Conservation (phyloP, 768 basidiomycete species). For the Leccinum ochraceum region DNA sequence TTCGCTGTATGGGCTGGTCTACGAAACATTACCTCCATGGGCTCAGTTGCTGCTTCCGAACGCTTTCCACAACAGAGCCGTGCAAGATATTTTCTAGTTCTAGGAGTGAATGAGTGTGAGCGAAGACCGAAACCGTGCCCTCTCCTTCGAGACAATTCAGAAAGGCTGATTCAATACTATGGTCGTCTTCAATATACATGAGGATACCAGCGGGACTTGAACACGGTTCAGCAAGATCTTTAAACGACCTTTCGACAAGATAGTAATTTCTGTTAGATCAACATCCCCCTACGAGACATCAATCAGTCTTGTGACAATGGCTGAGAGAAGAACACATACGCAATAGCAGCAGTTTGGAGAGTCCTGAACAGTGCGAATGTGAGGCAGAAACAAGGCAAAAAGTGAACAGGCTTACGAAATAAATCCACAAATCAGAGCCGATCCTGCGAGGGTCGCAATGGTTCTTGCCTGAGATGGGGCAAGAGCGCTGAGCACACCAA, state of each 20-base stretch:
- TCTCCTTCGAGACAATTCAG: neutral
- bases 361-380: constrained; percentile 32
- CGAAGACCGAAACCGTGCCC: neutral
- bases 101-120: neutral
- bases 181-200: neutral
- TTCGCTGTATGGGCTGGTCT: neutral
- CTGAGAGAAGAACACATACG: constrained; percentile 39
- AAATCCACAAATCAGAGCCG: constrained; percentile 73
- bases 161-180: neutral
- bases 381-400: neutral
- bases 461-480: constrained; percentile 68
- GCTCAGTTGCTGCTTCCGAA: neutral
- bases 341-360: constrained; percentile 59
- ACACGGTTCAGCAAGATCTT: neutral
- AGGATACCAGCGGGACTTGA: neutral
- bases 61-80: neutral
- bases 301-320: constrained; percentile 7
- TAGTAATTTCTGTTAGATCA: constrained; percentile 34
- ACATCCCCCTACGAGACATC: constrained; percentile 43
- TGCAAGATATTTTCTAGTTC: neutral
- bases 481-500: constrained; percentile 70
- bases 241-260: neutral
- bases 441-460: constrained; percentile 69
- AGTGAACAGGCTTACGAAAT: constrained; percentile 40
- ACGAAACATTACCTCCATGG: neutral